Evolutionary conservation across 306 rosid genomes (phyloP).

Genomic region (Geum urbanum): DNA sequence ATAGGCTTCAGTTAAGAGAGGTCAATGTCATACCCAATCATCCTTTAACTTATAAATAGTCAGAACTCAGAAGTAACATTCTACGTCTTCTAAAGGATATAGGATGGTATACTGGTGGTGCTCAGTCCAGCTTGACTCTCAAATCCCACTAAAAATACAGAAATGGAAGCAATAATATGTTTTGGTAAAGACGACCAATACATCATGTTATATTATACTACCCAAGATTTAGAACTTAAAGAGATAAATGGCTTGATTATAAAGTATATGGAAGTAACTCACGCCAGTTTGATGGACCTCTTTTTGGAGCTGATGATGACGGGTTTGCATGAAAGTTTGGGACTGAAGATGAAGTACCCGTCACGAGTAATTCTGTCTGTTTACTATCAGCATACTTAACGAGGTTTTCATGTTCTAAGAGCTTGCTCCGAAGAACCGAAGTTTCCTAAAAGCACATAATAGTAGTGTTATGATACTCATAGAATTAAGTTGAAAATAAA

Average conservation of each 20-base stretch:
- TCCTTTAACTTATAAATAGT: not conserved
- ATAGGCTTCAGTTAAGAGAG: slow-evolving; percentile 8
- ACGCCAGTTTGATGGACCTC: slow-evolving; percentile 61
- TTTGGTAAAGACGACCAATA: not conserved
- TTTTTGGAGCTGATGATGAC: slow-evolving; percentile 55
- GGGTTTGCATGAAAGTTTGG: slow-evolving; percentile 39
- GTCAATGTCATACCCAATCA: not conserved
- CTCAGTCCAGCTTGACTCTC: not conserved
- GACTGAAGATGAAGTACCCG: slow-evolving; percentile 44
- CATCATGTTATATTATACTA: not conserved
- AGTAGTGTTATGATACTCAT: slow-evolving; percentile 22
- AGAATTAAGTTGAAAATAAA: not conserved
- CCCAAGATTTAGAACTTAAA: no score
- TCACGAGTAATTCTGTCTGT: slow-evolving; percentile 49
- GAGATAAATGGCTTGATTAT: not conserved
- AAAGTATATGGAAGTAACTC: slow-evolving; percentile 41
- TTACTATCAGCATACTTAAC: slow-evolving; percentile 60
- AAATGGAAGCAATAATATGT: not conserved
- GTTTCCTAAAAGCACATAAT: slow-evolving; percentile 60
- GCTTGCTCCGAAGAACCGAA: slow-evolving; percentile 61
- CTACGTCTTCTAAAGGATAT: not conserved
- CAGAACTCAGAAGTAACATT: not conserved
- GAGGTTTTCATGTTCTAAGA: slow-evolving; percentile 65
- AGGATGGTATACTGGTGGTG: not conserved
- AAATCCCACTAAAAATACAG: not conserved